Evolutionary conservation across 352 stramenopile species (phyloP), one percentile per base, ranked within the genome.

Genomic region (Phytophthora citrophthora): DNA sequence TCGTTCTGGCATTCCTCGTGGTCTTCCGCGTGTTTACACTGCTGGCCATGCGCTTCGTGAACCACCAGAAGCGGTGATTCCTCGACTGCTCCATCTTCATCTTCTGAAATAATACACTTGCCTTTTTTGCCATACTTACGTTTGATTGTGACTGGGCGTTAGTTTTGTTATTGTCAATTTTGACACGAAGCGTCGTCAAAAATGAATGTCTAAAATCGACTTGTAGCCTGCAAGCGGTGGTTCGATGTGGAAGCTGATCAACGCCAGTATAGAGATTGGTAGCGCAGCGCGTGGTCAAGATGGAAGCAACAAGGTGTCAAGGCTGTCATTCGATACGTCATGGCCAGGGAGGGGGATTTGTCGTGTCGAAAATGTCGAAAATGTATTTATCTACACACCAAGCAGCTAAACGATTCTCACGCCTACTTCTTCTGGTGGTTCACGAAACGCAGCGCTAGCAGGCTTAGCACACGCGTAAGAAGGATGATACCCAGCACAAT

Each of bases 41-140:
- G 18, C 41, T 72, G 24, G 36, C 36, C 36, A 41, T 41, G 50
- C 59, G 27, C 46, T 73, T 29, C 64, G 64, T 36, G 24, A 69
- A 69, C 54, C 59, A 69, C 43, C 64, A 73, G 63, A 73, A 73
- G 58, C 54, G 59, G 49, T 73, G 57, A 44, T 41, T n/a, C 5
- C n/a, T 16, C 8, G 5, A 8, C 13, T 27, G 12, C 29, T 41
- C 10, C 26, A 61, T 8, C 15, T 18, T 10, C 15, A 41, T 20
- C 36, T 41, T 11, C 13, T 16, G 36, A 41, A 40, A 41, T 41
- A 41, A 41, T 11, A 18, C 6, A 41, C n/a, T 9, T 3, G 4
- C 4, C 2, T 16, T n/a, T n/a, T n/a, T n/a, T n/a, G n/a, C n/a
- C n/a, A n/a, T n/a, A n/a, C n/a, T n/a, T 20, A 32, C 9, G 12